phyloP scores from a whole-genome alignment of 129 eudicot genomes.

The Solidago caesia region DNA sequence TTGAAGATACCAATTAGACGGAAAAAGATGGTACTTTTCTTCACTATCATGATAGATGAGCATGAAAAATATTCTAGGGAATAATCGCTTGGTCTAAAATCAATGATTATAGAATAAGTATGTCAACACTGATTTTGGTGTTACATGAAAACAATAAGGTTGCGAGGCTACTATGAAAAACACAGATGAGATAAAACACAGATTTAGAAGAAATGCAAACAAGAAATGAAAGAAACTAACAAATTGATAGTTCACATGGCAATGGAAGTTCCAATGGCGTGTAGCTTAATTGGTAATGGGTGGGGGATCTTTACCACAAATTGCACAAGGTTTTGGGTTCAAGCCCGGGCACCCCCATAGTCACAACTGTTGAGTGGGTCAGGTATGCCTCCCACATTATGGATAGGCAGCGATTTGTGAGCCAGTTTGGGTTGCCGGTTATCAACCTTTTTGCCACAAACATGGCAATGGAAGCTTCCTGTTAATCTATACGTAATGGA shows the following conservation, averaged over 20 bases:
- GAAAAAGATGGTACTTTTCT: slow-evolving; percentile 8
- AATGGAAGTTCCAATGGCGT: no score
- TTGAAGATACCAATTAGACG: slow-evolving; percentile 16
- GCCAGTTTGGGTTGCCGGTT: no score
- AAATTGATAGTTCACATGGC: neutral
- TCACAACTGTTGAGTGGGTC: no score
- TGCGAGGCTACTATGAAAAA: slow-evolving; percentile 1
- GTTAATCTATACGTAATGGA: slow-evolving; percentile 6
- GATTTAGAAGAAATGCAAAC: neutral
- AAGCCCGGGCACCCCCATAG: no score
- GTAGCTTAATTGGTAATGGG: no score
- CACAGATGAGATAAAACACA: neutral
- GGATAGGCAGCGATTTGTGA: no score
- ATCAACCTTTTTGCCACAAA: no score
- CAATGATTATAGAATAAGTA: slow-evolving; percentile 16
- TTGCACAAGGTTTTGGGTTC: no score
- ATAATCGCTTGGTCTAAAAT: slow-evolving; percentile 10
- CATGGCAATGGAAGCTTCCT: neutral
- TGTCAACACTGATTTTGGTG: slow-evolving; percentile 16
- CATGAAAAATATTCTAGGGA: slow-evolving; percentile 15
- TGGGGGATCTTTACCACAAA: no score
- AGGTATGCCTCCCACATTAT: no score
- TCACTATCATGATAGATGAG: slow-evolving; percentile 25
- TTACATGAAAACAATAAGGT: slow-evolving; percentile 7
- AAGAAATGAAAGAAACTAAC: neutral